These are phyloP conservation scores for Canavalia gladiata DNA, from an alignment of 306 rosid genomes.

Conservation along the genomic window DNA sequence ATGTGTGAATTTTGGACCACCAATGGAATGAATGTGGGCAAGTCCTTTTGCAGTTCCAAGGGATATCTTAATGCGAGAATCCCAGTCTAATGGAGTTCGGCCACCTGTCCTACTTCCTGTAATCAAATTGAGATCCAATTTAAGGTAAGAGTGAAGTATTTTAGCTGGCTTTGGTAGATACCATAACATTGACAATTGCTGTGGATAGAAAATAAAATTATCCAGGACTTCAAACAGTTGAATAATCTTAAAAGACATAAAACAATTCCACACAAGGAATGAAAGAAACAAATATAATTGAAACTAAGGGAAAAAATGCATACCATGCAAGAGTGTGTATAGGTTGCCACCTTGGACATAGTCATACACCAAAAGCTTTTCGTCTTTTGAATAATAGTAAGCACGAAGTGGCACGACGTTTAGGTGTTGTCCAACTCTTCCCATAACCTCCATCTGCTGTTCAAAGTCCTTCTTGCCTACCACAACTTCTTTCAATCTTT, in stretches of 20 bases:
- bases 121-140: constrained; percentile 41
- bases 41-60: constrained; percentile 87
- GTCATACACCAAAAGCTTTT: constrained; percentile 85
- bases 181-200: constrained; percentile 4
- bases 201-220: background rate
- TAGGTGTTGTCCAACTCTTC: constrained; percentile 79
- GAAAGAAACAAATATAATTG: constrained; percentile 12
- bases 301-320: constrained; percentile 38
- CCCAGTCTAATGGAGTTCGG: constrained; percentile 85
- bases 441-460: constrained; percentile 83
- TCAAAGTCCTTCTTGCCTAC: constrained; percentile 84
- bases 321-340: constrained; percentile 80
- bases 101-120: constrained; percentile 79
- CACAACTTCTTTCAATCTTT: constrained; percentile 89
- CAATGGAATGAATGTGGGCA: constrained; percentile 81
- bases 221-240: constrained; percentile 29
- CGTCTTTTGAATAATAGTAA: constrained; percentile 90
- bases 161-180: constrained; percentile 3
- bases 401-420: constrained; percentile 83
- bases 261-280: constrained; percentile 7
- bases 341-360: constrained; percentile 71
- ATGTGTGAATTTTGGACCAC: constrained; percentile 87
- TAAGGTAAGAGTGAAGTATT: background rate
- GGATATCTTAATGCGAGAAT: constrained; percentile 75
- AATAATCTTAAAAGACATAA: constrained; percentile 28